Percentiles rank a stretch among this genome's conserved stretches.
These are phyloP conservation scores for Termitomyces sp. DNA, from an alignment of 1,284 basidiomycete species.

Conservation along the genomic window DNA sequence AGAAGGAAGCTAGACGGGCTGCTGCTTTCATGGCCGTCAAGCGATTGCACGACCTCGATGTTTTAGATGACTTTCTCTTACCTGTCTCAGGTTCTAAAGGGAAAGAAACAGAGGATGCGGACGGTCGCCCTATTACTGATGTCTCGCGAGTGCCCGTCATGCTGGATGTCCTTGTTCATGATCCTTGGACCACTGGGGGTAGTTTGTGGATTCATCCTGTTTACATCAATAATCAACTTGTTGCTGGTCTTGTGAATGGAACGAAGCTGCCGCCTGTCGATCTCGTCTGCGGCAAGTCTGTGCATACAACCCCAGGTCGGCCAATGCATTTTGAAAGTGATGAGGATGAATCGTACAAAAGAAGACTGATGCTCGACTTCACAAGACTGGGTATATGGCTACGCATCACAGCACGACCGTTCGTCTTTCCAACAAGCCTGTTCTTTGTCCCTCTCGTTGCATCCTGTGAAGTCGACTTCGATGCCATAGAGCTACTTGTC, in stretches of 20 bases:
- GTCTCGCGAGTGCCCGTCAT: slow-evolving; percentile 43
- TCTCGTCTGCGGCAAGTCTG: slow-evolving; percentile 30
- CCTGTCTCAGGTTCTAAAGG: slow-evolving; percentile 50
- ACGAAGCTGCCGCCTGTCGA: slow-evolving; percentile 46
- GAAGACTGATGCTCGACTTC: slow-evolving; percentile 53
- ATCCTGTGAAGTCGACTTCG: slow-evolving; percentile 49
- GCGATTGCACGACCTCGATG: slow-evolving; percentile 58
- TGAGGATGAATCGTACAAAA: slow-evolving; percentile 40
- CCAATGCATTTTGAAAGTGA: slow-evolving; percentile 36
- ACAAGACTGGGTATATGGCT: slow-evolving; percentile 60
- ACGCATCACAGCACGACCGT: slow-evolving; percentile 54
- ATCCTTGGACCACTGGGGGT: slow-evolving; percentile 59
- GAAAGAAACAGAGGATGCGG: slow-evolving; percentile 51
- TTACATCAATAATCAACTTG: slow-evolving; percentile 40
- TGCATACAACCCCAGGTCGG: slow-evolving; percentile 36
- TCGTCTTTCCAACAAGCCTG: slow-evolving; percentile 46
- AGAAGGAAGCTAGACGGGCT: slow-evolving; percentile 75
- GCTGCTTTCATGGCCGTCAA: slow-evolving; percentile 75
- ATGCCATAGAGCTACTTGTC: slow-evolving; percentile 46
- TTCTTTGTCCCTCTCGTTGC: slow-evolving; percentile 59
- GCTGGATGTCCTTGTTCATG: slow-evolving; percentile 51
- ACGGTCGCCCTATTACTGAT: slow-evolving; percentile 41
- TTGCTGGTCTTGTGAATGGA: slow-evolving; percentile 60
- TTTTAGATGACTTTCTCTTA: slow-evolving; percentile 76
- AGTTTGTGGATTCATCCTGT: slow-evolving; percentile 60